A percentile compares a stretch with the other conserved stretches of the same genome.
These are phyloP conservation scores for Xylaria castorea DNA, from an alignment of 495 filamentous ascomycete genomes.

Conservation along the genomic window DNA sequence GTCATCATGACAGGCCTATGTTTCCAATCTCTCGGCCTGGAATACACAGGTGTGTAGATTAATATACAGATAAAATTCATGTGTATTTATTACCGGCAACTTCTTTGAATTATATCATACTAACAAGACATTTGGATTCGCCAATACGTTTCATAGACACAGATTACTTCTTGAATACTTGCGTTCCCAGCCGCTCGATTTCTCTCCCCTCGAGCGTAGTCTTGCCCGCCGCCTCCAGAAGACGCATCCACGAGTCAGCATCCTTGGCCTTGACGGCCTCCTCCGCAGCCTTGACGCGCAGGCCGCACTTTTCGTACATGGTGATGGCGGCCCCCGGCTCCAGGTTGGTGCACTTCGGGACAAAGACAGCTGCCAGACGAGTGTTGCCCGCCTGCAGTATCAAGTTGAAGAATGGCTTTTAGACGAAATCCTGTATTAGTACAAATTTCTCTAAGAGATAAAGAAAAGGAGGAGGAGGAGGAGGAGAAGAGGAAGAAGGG, in stretches of 20 bases:
- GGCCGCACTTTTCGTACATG: constrained; percentile 96
- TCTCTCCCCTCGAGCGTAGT: constrained; percentile 52
- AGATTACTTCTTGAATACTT: constrained; percentile 51
- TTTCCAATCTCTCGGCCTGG: neutral
- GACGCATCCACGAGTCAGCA: constrained; percentile 59
- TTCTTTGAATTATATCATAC: neutral
- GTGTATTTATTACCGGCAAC: neutral
- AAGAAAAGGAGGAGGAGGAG: neutral
- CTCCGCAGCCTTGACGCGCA: constrained; percentile 88
- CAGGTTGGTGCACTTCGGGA: constrained; percentile 79
- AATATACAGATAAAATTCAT: neutral
- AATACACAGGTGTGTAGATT: neutral
- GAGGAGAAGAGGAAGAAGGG: constrained; percentile 6
- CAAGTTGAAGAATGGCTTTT: constrained; percentile 88
- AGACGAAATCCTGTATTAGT: neutral
- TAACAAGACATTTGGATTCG: neutral
- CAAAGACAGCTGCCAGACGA: constrained; percentile 80
- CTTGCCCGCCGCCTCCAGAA: constrained; percentile 55
- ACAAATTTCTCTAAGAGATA: neutral
- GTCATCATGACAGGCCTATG: neutral
- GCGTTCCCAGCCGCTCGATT: constrained; percentile 52
- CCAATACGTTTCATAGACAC: neutral
- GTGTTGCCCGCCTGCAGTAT: constrained; percentile 88
- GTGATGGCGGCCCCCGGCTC: constrained; percentile 71
- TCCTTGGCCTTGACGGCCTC: constrained; percentile 88